These are phyloP conservation scores for Fusarium gaditjirri DNA, from an alignment of 2,329 filamentous ascomycete genomes.

Conservation along the genomic window DNA sequence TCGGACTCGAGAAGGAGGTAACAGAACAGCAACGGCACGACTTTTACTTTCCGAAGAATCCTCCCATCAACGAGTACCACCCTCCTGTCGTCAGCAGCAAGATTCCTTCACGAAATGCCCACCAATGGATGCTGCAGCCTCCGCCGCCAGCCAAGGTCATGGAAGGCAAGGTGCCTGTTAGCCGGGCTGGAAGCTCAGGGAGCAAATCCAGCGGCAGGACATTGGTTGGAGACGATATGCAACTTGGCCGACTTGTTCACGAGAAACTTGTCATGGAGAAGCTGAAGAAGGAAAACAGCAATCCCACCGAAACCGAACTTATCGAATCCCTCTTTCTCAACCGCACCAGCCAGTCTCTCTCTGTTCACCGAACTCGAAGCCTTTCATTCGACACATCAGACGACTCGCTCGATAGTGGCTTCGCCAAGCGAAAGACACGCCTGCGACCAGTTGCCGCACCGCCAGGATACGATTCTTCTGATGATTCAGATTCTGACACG, in stretches of 20 bases:
- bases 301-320: constrained; percentile 56
- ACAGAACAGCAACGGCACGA: constrained; percentile 65
- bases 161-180: constrained; percentile 83
- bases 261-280: constrained; percentile 60
- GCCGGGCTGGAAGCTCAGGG: constrained; percentile 68
- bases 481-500: constrained; percentile 47
- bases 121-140: constrained; percentile 92
- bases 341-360: constrained; percentile 48
- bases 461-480: constrained; percentile 48
- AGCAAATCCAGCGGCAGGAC: constrained; percentile 62
- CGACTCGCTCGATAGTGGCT: constrained; percentile 47
- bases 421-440: constrained; percentile 45
- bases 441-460: constrained; percentile 46
- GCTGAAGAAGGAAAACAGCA: constrained; percentile 53
- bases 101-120: constrained; percentile 74
- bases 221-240: constrained; percentile 53
- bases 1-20: constrained; percentile 63
- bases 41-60: constrained; percentile 72
- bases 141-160: constrained; percentile 91
- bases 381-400: constrained; percentile 53
- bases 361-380: constrained; percentile 50
- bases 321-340: constrained; percentile 55
- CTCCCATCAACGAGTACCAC: constrained; percentile 86
- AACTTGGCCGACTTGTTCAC: constrained; percentile 56
- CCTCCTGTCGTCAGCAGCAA: constrained; percentile 84